Percentiles rank a stretch among this genome's conserved stretches.
phyloP scores from a whole-genome alignment of 108 stramenopile species.

The Skeletonema costatum region DNA sequence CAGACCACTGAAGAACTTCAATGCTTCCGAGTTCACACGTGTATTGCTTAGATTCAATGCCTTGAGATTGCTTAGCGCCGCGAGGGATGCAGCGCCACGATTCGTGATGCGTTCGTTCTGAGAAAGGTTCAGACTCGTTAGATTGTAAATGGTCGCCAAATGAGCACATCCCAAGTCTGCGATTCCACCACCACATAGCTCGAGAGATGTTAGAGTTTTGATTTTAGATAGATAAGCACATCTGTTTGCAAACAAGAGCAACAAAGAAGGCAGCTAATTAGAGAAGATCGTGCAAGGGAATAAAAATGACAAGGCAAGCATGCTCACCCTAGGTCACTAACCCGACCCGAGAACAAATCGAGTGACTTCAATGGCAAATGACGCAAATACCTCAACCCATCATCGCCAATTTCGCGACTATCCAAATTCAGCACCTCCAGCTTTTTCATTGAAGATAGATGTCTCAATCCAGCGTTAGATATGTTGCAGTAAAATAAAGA shows the following conservation, averaged over 20 bases:
- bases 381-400: constrained; percentile 62
- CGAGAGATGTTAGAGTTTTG: constrained; percentile 80
- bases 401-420: constrained; percentile 79
- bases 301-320: neutral
- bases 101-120: constrained; percentile 87
- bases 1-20: constrained; percentile 66
- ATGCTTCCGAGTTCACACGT: constrained; percentile 61
- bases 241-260: constrained; percentile 1
- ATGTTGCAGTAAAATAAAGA: constrained; percentile 88
- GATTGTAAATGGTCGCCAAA: constrained; percentile 67
- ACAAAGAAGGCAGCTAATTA: neutral
- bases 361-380: constrained; percentile 63
- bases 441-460: constrained; percentile 59
- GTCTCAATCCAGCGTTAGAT: constrained; percentile 63
- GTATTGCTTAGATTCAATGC: constrained; percentile 83
- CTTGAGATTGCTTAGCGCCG: constrained; percentile 74
- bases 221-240: constrained; percentile 73
- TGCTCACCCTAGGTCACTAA: constrained; percentile 68
- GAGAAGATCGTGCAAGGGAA: neutral
- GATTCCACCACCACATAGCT: constrained; percentile 83
- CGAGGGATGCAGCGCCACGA: constrained; percentile 74
- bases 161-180: constrained; percentile 76
- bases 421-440: constrained; percentile 78
- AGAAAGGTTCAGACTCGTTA: constrained; percentile 74
- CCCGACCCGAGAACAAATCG: constrained; percentile 81